Evolutionary conservation across 176 grass and related monocot genomes (phyloP).

Genomic region (Oryza brachyantha): DNA sequence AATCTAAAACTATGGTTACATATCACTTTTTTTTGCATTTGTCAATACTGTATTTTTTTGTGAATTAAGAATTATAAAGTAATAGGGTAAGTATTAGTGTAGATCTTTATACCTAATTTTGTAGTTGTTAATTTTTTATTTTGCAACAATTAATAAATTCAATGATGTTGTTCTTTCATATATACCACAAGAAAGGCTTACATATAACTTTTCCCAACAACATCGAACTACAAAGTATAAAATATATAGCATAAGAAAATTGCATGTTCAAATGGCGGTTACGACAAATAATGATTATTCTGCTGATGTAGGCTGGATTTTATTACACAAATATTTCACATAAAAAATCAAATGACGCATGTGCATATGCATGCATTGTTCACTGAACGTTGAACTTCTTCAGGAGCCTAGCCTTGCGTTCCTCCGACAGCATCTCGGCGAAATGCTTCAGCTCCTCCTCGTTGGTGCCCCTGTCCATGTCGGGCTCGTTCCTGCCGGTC

Average conservation of each 20-base stretch:
- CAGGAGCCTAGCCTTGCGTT: slow-evolving; percentile 25
- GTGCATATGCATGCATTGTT: not conserved
- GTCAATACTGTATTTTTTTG: too few relatives aligned
- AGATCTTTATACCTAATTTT: too few relatives aligned
- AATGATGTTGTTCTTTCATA: too few relatives aligned
- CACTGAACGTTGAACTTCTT: not conserved
- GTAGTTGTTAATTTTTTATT: too few relatives aligned
- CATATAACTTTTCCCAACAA: too few relatives aligned
- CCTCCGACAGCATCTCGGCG: slow-evolving; percentile 24
- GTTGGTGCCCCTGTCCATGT: slow-evolving; percentile 33
- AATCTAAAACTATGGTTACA: too few relatives aligned
- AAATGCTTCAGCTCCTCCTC: slow-evolving; percentile 39
- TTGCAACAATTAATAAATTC: too few relatives aligned
- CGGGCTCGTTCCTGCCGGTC: slow-evolving; percentile 29
- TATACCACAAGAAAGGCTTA: too few relatives aligned
- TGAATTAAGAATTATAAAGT: too few relatives aligned
- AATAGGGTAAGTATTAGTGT: too few relatives aligned
- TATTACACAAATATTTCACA: not conserved
- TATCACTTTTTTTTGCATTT: too few relatives aligned
- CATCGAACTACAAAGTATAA: not conserved
- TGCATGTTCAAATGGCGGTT: not conserved
- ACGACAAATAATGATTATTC: not conserved
- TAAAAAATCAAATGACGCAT: not conserved
- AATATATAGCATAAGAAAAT: not conserved
- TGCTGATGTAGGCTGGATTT: not conserved